Evolutionary conservation across 306 rosid genomes (phyloP).

Genomic region (Cucurbita moschata): DNA sequence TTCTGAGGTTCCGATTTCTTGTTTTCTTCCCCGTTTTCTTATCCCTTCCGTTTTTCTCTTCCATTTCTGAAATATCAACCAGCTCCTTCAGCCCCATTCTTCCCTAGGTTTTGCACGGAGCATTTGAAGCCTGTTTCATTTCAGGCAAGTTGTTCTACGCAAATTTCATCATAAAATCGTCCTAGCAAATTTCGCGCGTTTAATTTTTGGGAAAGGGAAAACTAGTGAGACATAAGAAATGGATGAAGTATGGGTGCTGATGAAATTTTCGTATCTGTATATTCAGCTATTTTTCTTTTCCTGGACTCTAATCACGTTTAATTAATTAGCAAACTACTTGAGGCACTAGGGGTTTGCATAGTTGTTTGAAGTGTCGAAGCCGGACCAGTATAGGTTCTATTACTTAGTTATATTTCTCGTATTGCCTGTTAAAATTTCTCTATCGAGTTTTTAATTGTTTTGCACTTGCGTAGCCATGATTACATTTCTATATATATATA

Average conservation of each 20-base stretch:
- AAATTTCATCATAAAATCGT: neutral
- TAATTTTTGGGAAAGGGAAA: neutral
- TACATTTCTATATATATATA: neutral
- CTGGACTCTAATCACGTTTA: neutral
- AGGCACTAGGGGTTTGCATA: conserved; percentile 1
- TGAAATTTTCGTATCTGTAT: neutral
- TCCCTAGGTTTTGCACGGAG: conserved; percentile 2
- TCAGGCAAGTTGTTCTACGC: neutral
- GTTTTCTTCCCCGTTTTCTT: neutral
- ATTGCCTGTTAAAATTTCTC: neutral
- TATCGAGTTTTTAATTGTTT: neutral
- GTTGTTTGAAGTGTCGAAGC: neutral
- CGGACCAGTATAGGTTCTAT: neutral
- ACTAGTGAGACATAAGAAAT: neutral
- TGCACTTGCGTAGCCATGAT: neutral
- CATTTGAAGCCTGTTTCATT: neutral
- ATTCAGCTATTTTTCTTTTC: neutral
- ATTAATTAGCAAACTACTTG: neutral
- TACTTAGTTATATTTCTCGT: neutral
- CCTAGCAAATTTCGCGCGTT: neutral
- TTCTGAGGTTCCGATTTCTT: neutral
- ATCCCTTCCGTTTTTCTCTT: neutral
- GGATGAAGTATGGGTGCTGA: neutral
- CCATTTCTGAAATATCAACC: neutral
- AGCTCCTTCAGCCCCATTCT: neutral